These are phyloP conservation scores for Ballota nigra DNA, from an alignment of 257 asterid species.

Conservation along the genomic window DNA sequence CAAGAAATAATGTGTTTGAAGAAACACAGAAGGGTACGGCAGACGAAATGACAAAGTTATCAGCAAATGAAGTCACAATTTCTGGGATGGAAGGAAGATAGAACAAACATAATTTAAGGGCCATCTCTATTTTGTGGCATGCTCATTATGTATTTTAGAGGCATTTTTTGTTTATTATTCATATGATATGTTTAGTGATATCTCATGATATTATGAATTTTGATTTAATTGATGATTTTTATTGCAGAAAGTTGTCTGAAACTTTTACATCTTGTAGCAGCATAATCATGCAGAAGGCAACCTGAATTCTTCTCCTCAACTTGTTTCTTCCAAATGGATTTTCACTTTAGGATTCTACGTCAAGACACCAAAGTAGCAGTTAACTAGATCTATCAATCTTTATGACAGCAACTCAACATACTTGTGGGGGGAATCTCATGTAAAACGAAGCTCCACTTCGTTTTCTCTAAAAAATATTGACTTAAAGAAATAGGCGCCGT, in stretches of 20 bases:
- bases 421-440: no score
- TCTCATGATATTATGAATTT: not conserved
- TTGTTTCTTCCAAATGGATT: no score
- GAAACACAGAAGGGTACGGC: not conserved
- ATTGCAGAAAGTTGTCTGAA: not conserved
- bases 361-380: no score
- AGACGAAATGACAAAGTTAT: conserved; percentile 20
- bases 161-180: no score
- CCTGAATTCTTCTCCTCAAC: no score
- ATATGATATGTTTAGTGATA: not conserved
- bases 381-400: no score
- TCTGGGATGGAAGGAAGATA: conserved; percentile 33
- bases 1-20: conserved; percentile 23
- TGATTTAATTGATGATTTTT: not conserved
- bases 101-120: not conserved
- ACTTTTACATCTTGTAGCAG: not conserved
- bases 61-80: conserved; percentile 31
- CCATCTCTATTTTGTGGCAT: not conserved
- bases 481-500: no score
- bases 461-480: no score
- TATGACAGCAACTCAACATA: no score
- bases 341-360: no score
- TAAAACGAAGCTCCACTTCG: no score
- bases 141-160: not conserved
- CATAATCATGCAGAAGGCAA: no score